Evolutionary conservation across 164 flowering plant species (phyloP), one percentile per base, ranked within the genome.

Genomic region (Vitis riparia): DNA sequence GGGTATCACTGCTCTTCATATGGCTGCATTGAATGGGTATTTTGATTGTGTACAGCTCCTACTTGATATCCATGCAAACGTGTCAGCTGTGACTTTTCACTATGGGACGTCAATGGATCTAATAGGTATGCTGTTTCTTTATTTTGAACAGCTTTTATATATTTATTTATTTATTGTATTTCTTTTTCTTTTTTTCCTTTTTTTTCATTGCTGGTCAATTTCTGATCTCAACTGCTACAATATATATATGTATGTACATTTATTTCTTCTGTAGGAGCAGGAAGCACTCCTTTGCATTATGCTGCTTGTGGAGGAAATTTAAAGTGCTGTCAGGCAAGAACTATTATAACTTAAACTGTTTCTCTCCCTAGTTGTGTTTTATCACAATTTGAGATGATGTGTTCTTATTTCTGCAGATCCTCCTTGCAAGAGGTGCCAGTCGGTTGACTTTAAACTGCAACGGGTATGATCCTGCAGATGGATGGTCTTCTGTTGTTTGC

Each of bases 271-370:
- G 59, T 67, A 95, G 98, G 99, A 68, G 96, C 97, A 76, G 97
- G 98, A 77, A 95, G 99, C 79, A 91, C 99, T 62, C 93, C 99
- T 68, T 76, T 95, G 86, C 98, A 95, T 69, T 95, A 93, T 84
- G 97, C 99, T 75, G 99, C 98, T 68, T 93, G 93, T 80, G 98
- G 97, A 62, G 99, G 99, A 66, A 91, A 95, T 70, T 78, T 89
- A 71, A 90, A 95, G 68, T 91, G 99, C 71, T 95, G 99, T 75
- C 99, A 95, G 97, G 99, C 80, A 80, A 78, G 68, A 66, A 52
- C 55, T 64, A 51, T 27, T 52, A 61, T 4, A 50, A 27, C 9
- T 30, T 59, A 65, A 7, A 32, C 44, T 12, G 23, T 68, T 69
- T 71, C 23, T 10, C 11, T 11, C 62, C 17, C 15, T 10, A 32